phyloP scores from a whole-genome alignment of 2,329 filamentous ascomycete species.

The Akanthomyces muscarius region DNA sequence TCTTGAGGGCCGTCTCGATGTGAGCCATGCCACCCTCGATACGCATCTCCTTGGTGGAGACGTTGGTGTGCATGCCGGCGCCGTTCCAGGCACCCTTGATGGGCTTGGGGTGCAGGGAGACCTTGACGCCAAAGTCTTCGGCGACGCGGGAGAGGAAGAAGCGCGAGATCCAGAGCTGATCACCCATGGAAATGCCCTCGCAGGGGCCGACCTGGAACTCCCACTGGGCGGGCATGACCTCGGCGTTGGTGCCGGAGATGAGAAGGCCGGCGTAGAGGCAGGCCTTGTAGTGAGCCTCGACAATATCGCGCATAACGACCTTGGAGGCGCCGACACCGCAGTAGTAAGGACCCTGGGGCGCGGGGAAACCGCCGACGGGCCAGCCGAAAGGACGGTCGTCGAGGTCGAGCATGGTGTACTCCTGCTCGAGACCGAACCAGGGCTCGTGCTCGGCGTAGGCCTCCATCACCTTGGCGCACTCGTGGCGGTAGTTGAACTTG shows the following conservation, averaged over 20 bases:
- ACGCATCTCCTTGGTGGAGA: conserved; percentile 86
- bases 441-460: conserved; percentile 76
- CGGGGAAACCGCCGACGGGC: conserved; percentile 71
- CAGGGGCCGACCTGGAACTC: conserved; percentile 96
- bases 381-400: conserved; percentile 83
- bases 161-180: conserved; percentile 86
- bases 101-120: conserved; percentile 93
- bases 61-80: conserved; percentile 89
- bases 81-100: conserved; percentile 94
- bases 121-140: conserved; percentile 94
- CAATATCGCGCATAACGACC: conserved; percentile 96
- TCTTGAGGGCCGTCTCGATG: conserved; percentile 84
- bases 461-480: conserved; percentile 86
- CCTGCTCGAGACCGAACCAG: conserved; percentile 98
- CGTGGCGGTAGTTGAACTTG: conserved; percentile 97
- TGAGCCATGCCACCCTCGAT: conserved; percentile 89
- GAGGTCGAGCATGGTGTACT: conserved; percentile 77
- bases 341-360: conserved; percentile 55
- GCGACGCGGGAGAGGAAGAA: conserved; percentile 86
- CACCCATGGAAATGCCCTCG: conserved; percentile 83
- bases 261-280: conserved; percentile 85
- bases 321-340: conserved; percentile 96
- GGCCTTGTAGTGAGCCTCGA: conserved; percentile 62
- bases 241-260: conserved; percentile 97
- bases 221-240: conserved; percentile 98